phyloP scores from a whole-genome alignment of 768 basidiomycete genomes.

The Pleurotus cornucopiae region DNA sequence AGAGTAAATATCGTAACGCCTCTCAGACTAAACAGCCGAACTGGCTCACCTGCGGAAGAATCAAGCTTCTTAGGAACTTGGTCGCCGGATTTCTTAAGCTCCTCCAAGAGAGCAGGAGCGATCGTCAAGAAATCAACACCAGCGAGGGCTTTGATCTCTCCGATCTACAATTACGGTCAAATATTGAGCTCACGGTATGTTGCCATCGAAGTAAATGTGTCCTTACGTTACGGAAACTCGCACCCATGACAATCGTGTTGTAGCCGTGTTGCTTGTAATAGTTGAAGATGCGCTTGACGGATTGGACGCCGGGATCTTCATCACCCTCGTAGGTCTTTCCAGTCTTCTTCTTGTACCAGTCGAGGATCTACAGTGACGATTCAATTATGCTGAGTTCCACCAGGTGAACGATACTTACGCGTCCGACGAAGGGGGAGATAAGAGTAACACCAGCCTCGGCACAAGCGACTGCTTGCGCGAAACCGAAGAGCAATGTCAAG shows the following conservation, averaged over 20 bases:
- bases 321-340: conserved; percentile 88
- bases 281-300: conserved; percentile 96
- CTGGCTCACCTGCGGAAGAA: conserved; percentile 48
- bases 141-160: conserved; percentile 92
- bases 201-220: neutral
- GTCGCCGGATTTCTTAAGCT: conserved; percentile 79
- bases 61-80: conserved; percentile 85
- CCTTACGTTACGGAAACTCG: conserved; percentile 96
- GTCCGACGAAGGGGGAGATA: conserved; percentile 99
- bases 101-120: conserved; percentile 83
- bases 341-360: conserved; percentile 95
- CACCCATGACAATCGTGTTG: conserved; percentile 99
- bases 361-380: conserved; percentile 69
- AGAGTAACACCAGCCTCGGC: conserved; percentile 98
- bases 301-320: conserved; percentile 92
- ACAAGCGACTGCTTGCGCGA: conserved; percentile 97
- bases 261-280: conserved; percentile 99
- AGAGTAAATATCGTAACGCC: conserved; percentile 4
- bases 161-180: conserved; percentile 39
- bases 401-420: conserved; percentile 50
- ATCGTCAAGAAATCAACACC: conserved; percentile 99
- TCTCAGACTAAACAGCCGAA: conserved; percentile 7
- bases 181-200: conserved; percentile 7
- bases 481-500: conserved; percentile 97
- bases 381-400: conserved; percentile 8